Evolutionary conservation across 208 protist genomes (phyloP), one percentile per base, ranked within the genome.

Genomic region (Leishmania major): DNA sequence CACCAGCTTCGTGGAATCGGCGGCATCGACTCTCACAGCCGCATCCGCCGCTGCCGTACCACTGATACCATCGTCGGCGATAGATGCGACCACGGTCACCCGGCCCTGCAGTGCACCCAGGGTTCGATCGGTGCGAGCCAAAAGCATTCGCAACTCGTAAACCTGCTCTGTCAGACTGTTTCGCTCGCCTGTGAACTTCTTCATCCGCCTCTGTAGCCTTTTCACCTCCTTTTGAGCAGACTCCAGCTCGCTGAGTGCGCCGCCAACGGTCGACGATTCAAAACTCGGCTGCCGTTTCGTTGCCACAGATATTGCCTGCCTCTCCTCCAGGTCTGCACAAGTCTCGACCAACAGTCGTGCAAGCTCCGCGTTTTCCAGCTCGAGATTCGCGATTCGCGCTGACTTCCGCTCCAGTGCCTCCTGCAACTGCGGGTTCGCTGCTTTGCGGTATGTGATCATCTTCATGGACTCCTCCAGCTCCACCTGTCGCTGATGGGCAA

Each of bases 351-450:
- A 66, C 19, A 89, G 71, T 10, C 90, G 84, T 25, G 84, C 55
- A 0, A 92, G 88, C 31, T 89, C 80, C 40, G 90, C 88, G 64
- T 93, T 90, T 71, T 90, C 87, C 3, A 77, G 86, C 19, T 88
- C 77, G 22, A 90, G 79, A 47, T 67, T 82, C 19, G 51, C 73
- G 3, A 88, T 82, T 31, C 78, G 80, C 51, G 86, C 80, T 13
- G 57, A 80, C 74, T 90, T 90, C 10, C 75, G 53, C 8, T 82
- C 80, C 19, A 90, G 74, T 1, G 82, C 25, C 11, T 75, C 81
- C 13, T 84, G 74, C 4, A 90, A 64, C 47, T 82, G 62, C 1
- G 84, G 72, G 31, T 88, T 66, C 0, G 79, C 67, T 8, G 80
- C 66, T 45, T 84, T 85, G 3, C 72, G 77, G 45, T 80, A 77